These are phyloP conservation scores for Nicotiana obtusifolia DNA, from an alignment of 257 asterid species.

Conservation along the genomic window DNA sequence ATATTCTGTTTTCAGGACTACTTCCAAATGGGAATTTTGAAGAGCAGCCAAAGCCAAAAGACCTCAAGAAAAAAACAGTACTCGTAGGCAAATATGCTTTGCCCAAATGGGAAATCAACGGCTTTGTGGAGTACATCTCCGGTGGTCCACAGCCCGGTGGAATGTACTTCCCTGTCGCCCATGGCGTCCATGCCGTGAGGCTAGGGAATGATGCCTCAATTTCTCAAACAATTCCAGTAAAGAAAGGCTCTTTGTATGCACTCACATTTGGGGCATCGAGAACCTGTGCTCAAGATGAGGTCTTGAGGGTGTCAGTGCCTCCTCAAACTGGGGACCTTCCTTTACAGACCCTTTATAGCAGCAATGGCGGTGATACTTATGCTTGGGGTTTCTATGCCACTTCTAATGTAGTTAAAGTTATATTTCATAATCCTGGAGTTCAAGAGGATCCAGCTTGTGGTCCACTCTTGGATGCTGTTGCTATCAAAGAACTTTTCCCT, in stretches of 20 bases:
- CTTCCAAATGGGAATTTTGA: conserved; percentile 84
- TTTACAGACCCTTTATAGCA: conserved; percentile 69
- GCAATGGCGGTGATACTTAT: conserved; percentile 74
- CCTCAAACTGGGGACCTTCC: conserved; percentile 72
- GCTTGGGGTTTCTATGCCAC: conserved; percentile 74
- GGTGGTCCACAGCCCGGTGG: conserved; percentile 97
- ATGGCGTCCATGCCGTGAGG: conserved; percentile 85
- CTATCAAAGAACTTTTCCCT: conserved; percentile 65
- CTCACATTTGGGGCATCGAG: conserved; percentile 87
- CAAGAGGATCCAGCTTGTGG: conserved; percentile 95
- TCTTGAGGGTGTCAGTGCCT: conserved; percentile 60
- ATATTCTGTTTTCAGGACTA: conserved; percentile 39
- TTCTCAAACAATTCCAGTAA: conserved; percentile 60
- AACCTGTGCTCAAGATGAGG: conserved; percentile 89
- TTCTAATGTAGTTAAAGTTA: conserved; percentile 39
- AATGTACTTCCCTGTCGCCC: conserved; percentile 78
- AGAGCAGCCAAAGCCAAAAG: conserved; percentile 50
- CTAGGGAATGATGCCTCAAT: conserved; percentile 84
- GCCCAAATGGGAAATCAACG: conserved; percentile 80
- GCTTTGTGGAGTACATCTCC: conserved; percentile 75
- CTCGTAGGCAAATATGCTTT: conserved; percentile 51
- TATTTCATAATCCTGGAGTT: conserved; percentile 64
- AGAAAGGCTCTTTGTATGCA: conserved; percentile 64
- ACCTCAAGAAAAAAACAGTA: conserved; percentile 43
- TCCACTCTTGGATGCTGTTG: conserved; percentile 84